These are phyloP conservation scores for Musa troglodytarum DNA, from an alignment of 176 grass and related monocot species.

Conservation along the genomic window DNA sequence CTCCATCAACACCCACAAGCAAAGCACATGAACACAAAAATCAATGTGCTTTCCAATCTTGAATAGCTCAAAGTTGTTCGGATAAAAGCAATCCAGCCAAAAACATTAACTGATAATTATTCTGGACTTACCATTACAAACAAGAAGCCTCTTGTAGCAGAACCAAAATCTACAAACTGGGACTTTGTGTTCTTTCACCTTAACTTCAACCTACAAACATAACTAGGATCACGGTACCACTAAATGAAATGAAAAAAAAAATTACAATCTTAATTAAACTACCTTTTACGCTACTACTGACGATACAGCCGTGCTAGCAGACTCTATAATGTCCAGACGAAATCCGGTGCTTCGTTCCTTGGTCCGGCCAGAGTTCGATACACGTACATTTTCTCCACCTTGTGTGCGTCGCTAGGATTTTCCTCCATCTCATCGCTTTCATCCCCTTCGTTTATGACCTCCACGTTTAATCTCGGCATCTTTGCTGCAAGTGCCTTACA, in stretches of 20 bases:
- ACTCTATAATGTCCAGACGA: slow-evolving; percentile 43
- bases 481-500: slow-evolving; percentile 55
- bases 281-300: slow-evolving; percentile 22
- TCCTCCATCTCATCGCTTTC: slow-evolving; percentile 40
- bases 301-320: not conserved
- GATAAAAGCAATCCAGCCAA: no score
- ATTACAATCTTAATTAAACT: not conserved
- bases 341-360: slow-evolving; percentile 29
- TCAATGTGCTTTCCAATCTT: no score
- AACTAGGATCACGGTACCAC: not conserved
- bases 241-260: not conserved
- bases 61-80: no score
- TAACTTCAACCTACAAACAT: slow-evolving; percentile 11
- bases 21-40: no score
- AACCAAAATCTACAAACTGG: slow-evolving; percentile 1
- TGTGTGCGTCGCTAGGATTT: slow-evolving; percentile 18
- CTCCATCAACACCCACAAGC: no score
- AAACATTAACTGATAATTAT: no score
- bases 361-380: slow-evolving; percentile 58
- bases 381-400: slow-evolving; percentile 63
- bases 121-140: no score
- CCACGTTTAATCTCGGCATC: slow-evolving; percentile 59
- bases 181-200: not conserved
- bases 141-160: no score
- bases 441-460: slow-evolving; percentile 56